Base-by-base conservation (phyloP, 805 yeast genomes). In the Pichia eremophila region DNA sequence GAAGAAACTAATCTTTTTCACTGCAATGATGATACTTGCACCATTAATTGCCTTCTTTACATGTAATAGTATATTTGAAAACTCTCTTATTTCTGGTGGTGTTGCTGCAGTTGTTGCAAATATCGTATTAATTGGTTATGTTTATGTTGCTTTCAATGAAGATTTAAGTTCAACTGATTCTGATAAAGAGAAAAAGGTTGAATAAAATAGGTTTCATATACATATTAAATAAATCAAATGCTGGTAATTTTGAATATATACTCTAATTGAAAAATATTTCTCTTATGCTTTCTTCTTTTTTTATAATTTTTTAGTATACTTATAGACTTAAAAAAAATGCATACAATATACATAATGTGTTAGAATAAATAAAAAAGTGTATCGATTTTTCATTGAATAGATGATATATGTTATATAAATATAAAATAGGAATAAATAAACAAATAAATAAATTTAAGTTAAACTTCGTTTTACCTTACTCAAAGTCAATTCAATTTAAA, bases 21-120 rank as follows among this genome's bases (percentile, higher is more conserved):
- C 95, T 14, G 83, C 73, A 7, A 80, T 85, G 49, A 85, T 85
- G 93, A 78, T 85, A 45, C 64, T 76, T 25, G 71, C 79, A 43
- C 95, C 95, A 25, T 57, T 85, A 52, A 46, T 73, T 28, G 68
- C 83, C 2, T 85, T 85, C 63, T 85, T 85, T 61, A 51, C 66
- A 8, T 47, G 56, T 25, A 47, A 56, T 18, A 43, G 52, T 5
- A 15, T 62, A 9, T 55, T 58, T 35, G 71, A 69, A 42, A 84
- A 77, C 57, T 75, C 89, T 1, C 63, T 85, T 14, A 67, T 82
- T 12, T 80, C 88, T 44, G 95, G 95, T 39, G 93, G 93, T 3
- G 59, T 81, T n/a, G 87, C 90, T 36, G 93, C 93, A 3, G 70
- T 78, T 17, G 77, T 77, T 48, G 93, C 93, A 28, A 85, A 85